Evolutionary conservation across 495 filamentous ascomycete genomes (phyloP).

Genomic region (Pseudevernia furfuracea): DNA sequence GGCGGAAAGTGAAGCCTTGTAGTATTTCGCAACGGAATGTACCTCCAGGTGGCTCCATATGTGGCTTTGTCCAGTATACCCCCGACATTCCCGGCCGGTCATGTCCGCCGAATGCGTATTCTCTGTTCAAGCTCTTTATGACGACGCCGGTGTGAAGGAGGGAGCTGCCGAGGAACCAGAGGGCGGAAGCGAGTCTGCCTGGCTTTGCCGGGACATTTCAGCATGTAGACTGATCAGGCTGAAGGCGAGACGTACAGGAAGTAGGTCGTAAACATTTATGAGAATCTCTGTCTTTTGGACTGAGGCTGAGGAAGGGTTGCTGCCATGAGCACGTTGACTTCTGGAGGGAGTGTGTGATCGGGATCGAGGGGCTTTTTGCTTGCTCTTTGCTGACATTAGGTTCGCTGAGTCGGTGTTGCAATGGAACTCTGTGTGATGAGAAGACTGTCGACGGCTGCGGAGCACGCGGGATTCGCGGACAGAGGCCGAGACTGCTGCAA

Average conservation of each 20-base stretch:
- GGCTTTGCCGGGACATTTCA: conserved; percentile 39
- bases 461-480: too few species aligned
- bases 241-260: conserved; percentile 47
- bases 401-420: not conserved
- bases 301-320: conserved; percentile 49
- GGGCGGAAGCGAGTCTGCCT: conserved; percentile 55
- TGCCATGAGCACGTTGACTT: conserved; percentile 1
- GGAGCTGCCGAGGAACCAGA: conserved; percentile 65
- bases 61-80: conserved; percentile 69
- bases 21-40: conserved; percentile 62
- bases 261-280: conserved; percentile 75
- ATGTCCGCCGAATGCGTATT: conserved; percentile 82
- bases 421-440: not conserved
- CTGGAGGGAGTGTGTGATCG: not conserved
- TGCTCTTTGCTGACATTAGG: conserved; percentile 10
- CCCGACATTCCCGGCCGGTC: conserved; percentile 56
- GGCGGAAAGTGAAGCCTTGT: conserved; percentile 61
- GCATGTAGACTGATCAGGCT: not conserved
- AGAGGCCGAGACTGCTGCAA: not conserved
- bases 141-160: conserved; percentile 73
- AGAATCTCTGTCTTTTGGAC: conserved; percentile 60
- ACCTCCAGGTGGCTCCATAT: conserved; percentile 60
- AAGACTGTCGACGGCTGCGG: not conserved
- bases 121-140: conserved; percentile 51
- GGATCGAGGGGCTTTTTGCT: not conserved